phyloP scores from a whole-genome alignment of 306 rosid species.

The Pterocarpus macrocarpus region DNA sequence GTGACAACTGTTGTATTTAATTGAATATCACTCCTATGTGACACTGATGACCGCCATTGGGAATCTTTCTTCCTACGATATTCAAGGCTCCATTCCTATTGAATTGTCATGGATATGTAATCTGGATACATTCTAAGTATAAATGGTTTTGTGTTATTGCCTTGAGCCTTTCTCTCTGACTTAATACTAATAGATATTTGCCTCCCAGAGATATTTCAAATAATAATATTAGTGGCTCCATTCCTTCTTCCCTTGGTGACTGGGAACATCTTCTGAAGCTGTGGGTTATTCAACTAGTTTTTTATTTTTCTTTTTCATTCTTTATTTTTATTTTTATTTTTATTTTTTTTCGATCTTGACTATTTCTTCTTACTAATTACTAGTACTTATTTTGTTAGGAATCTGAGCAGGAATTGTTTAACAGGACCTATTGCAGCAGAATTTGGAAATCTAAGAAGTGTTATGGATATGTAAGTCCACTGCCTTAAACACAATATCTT shows the following conservation, averaged over 20 bases:
- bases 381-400: constrained; percentile 58
- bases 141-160: background rate
- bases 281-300: constrained; percentile 59
- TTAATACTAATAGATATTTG: constrained; percentile 32
- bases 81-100: constrained; percentile 80
- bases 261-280: constrained; percentile 97
- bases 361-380: constrained; percentile 47
- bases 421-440: constrained; percentile 85
- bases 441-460: constrained; percentile 93
- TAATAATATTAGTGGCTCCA: constrained; percentile 73
- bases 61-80: constrained; percentile 86
- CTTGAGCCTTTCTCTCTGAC: background rate
- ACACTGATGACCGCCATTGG: constrained; percentile 47
- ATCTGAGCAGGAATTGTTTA: constrained; percentile 83
- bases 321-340: no score
- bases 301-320: background rate
- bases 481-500: background rate
- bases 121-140: constrained; percentile 90
- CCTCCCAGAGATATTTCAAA: constrained; percentile 80
- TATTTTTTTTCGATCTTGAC: background rate
- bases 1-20: background rate
- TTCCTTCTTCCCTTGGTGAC: constrained; percentile 97
- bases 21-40: constrained; percentile 9
- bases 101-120: constrained; percentile 95
- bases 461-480: constrained; percentile 83